These are phyloP conservation scores for Rhynchosporium secalis DNA, from an alignment of 2,329 filamentous ascomycete species.

Conservation along the genomic window DNA sequence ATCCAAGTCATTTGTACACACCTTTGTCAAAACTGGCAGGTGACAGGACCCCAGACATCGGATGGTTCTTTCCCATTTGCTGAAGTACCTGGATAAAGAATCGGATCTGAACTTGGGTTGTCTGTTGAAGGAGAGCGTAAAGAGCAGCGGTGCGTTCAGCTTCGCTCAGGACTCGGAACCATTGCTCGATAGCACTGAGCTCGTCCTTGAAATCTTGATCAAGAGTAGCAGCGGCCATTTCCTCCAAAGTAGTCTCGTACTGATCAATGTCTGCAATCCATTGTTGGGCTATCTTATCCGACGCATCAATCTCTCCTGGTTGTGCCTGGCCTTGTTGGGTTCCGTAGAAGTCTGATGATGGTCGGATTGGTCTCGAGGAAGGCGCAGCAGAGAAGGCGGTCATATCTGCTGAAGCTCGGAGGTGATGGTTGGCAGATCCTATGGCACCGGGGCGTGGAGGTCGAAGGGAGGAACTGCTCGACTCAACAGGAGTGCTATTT, in stretches of 20 bases:
- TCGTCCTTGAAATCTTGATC: slow-evolving; percentile 99
- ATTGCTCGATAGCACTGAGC: slow-evolving; percentile 97
- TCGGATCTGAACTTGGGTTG: slow-evolving; percentile 96
- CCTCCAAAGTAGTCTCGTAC: slow-evolving; percentile 96
- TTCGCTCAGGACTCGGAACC: slow-evolving; percentile 97
- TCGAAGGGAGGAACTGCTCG: slow-evolving; percentile 77
- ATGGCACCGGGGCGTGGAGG: slow-evolving; percentile 78
- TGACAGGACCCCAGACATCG: slow-evolving; percentile 92
- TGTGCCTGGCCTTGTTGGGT: slow-evolving; percentile 67
- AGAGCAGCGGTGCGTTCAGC: slow-evolving; percentile 93
- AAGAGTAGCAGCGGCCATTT: slow-evolving; percentile 97
- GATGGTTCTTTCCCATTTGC: slow-evolving; percentile 98
- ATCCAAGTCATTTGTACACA: slow-evolving; percentile 44
- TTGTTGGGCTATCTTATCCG: slow-evolving; percentile 93
- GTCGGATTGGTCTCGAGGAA: slow-evolving; percentile 79
- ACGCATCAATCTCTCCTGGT: slow-evolving; percentile 72
- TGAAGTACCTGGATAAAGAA: slow-evolving; percentile 99
- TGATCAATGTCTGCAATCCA: slow-evolving; percentile 99
- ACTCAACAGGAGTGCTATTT: slow-evolving; percentile 90
- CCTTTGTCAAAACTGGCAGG: slow-evolving; percentile 97
- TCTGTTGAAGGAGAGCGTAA: slow-evolving; percentile 95
- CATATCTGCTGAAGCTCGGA: slow-evolving; percentile 96
- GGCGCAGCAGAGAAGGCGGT: slow-evolving; percentile 71
- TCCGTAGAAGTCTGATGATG: slow-evolving; percentile 93
- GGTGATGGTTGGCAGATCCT: slow-evolving; percentile 71